phyloP scores from a whole-genome alignment of 139 green algal genomes.

The Astrephomene gubernaculifera region DNA sequence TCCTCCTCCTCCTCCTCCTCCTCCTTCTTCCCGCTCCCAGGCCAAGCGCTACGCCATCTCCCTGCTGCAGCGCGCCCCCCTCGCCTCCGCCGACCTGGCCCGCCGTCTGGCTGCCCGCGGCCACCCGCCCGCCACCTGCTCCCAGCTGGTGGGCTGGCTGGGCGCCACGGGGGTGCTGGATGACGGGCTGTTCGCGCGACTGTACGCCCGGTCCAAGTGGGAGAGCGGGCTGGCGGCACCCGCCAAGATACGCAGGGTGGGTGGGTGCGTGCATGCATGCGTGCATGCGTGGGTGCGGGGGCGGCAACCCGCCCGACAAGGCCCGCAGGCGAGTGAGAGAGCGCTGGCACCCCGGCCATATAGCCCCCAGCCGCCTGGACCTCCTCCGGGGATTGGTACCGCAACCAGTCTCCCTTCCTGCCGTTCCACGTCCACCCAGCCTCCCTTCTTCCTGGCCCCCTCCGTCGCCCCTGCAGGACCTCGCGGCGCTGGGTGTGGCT shows the following conservation, averaged over 20 bases:
- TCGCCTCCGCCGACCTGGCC: background rate
- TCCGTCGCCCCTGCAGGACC: slow-evolving; percentile 11
- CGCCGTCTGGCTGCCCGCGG: slow-evolving; percentile 32
- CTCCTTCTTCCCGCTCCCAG: background rate
- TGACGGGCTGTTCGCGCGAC: slow-evolving; percentile 41
- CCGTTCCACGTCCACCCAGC: too few relatives aligned
- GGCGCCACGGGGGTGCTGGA: background rate
- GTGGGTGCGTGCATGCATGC: too few relatives aligned
- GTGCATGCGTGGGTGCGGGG: too few relatives aligned
- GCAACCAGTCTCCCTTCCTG: too few relatives aligned
- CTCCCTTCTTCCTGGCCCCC: too few relatives aligned
- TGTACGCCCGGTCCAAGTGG: slow-evolving; percentile 43
- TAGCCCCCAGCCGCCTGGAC: too few relatives aligned
- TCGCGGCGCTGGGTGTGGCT: background rate
- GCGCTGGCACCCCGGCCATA: too few relatives aligned
- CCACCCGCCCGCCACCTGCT: background rate
- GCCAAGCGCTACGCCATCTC: background rate
- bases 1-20: background rate
- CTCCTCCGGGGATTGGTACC: too few relatives aligned
- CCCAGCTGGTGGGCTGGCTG: slow-evolving; percentile 31
- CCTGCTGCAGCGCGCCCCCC: slow-evolving; percentile 24
- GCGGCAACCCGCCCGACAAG: too few relatives aligned
- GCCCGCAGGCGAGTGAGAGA: too few relatives aligned
- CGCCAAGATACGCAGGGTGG: slow-evolving; percentile 35
- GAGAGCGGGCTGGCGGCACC: slow-evolving; percentile 23